These are phyloP conservation scores for Diaporthe helianthi DNA, from an alignment of 2,329 filamentous ascomycete species.

Conservation along the genomic window DNA sequence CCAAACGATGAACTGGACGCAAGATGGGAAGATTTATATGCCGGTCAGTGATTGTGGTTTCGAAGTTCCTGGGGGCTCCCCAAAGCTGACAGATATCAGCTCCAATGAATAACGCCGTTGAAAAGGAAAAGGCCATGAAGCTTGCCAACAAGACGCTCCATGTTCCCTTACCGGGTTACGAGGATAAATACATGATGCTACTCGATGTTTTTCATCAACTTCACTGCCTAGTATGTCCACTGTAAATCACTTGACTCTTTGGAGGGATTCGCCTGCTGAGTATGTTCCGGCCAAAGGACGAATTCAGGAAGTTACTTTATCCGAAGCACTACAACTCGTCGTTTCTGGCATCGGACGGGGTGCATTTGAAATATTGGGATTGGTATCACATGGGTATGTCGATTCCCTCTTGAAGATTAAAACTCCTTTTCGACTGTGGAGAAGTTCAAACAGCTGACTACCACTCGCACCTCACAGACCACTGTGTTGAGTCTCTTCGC, in stretches of 20 bases:
- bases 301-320: background rate
- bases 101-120: background rate
- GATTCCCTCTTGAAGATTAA: too few species aligned
- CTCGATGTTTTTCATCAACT: background rate
- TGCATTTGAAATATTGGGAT: background rate
- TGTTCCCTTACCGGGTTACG: background rate
- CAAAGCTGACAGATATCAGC: too few species aligned
- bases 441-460: background rate
- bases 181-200: background rate
- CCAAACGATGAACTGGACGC: background rate
- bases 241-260: too few species aligned
- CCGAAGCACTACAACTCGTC: background rate
- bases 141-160: background rate
- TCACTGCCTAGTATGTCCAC: background rate
- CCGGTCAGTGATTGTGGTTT: background rate
- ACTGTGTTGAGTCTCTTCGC: background rate
- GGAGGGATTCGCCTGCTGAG: too few species aligned
- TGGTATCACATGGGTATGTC: background rate
- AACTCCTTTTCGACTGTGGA: too few species aligned
- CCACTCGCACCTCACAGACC: background rate
- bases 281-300: too few species aligned
- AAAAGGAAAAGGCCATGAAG: background rate
- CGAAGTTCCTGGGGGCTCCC: background rate
- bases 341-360: background rate
- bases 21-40: background rate